These are phyloP conservation scores for Suhomyces ambrosiae DNA, from an alignment of 1,139 yeast species.

Conservation along the genomic window DNA sequence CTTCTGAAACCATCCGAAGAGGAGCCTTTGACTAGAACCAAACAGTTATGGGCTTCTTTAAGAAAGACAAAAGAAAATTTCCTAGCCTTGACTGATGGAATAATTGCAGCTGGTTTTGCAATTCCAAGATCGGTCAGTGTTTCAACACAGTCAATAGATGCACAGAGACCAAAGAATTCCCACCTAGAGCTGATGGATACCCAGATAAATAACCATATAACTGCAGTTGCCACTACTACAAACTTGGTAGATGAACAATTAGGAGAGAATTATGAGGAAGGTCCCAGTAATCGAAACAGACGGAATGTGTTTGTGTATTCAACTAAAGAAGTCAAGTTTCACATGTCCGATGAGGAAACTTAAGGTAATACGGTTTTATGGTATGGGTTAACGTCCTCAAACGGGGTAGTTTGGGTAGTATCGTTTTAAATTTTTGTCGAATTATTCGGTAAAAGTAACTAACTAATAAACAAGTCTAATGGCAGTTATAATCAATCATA, in stretches of 20 bases:
- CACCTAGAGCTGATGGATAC: slow-evolving; percentile 17
- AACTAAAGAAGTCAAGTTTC: slow-evolving; percentile 53
- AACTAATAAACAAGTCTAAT: too few relatives aligned
- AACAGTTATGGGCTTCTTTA: slow-evolving; percentile 16
- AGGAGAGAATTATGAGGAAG: neutral
- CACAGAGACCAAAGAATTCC: slow-evolving; percentile 14
- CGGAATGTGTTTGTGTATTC: slow-evolving; percentile 58
- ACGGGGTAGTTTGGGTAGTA: too few relatives aligned
- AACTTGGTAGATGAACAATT: neutral
- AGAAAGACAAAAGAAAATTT: slow-evolving; percentile 40
- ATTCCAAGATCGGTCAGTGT: slow-evolving; percentile 56
- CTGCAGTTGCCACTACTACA: neutral
- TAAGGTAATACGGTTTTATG: too few relatives aligned
- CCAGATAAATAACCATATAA: slow-evolving; percentile 2
- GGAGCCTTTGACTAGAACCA: slow-evolving; percentile 4
- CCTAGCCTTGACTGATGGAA: slow-evolving; percentile 51
- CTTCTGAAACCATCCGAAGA: neutral
- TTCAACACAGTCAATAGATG: slow-evolving; percentile 25
- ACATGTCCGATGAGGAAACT: slow-evolving; percentile 16
- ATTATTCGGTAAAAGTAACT: too few relatives aligned
- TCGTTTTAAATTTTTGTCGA: too few relatives aligned
- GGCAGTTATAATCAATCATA: too few relatives aligned
- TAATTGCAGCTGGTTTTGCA: slow-evolving; percentile 64
- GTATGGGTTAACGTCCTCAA: too few relatives aligned
- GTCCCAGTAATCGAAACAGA: slow-evolving; percentile 23